Evolutionary conservation across 768 basidiomycete genomes (phyloP).

Genomic region (Pleurotus giganteus): DNA sequence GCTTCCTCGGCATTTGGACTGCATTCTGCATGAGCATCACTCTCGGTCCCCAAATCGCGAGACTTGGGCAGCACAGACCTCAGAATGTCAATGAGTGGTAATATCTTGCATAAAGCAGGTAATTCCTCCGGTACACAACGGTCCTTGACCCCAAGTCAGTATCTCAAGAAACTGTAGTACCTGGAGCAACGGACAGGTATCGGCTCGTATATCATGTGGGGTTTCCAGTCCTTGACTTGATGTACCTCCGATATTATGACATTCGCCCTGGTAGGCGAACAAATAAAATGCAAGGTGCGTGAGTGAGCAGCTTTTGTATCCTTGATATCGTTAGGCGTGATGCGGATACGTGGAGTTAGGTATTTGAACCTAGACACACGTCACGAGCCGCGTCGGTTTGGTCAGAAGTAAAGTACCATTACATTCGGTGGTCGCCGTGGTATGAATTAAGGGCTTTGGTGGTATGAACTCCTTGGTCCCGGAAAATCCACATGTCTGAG

Average conservation of each 20-base stretch:
- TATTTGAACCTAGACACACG: conserved; percentile 65
- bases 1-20: conserved; percentile 92
- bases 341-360: conserved; percentile 64
- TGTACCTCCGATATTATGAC: conserved; percentile 65
- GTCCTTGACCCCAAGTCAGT: conserved; percentile 40
- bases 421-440: conserved; percentile 72
- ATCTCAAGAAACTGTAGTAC: conserved; percentile 1
- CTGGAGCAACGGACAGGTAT: conserved; percentile 59
- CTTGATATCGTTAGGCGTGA: conserved; percentile 68
- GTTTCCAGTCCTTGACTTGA: conserved; percentile 54
- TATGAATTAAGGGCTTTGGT: conserved; percentile 77
- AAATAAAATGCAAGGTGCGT: conserved; percentile 74
- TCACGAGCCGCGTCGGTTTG: not conserved
- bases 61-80: conserved; percentile 43
- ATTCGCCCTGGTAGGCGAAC: conserved; percentile 72
- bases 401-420: conserved; percentile 10
- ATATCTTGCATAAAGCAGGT: conserved; percentile 55
- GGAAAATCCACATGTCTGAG: conserved; percentile 72
- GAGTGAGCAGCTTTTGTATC: conserved; percentile 51
- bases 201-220: conserved; percentile 78
- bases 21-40: not conserved
- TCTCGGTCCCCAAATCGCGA: not conserved
- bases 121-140: conserved; percentile 80
- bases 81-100: conserved; percentile 62
- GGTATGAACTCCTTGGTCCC: conserved; percentile 58